Evolutionary conservation across 1,139 yeast species (phyloP).

Genomic region (Saccharomyces hybrid): DNA sequence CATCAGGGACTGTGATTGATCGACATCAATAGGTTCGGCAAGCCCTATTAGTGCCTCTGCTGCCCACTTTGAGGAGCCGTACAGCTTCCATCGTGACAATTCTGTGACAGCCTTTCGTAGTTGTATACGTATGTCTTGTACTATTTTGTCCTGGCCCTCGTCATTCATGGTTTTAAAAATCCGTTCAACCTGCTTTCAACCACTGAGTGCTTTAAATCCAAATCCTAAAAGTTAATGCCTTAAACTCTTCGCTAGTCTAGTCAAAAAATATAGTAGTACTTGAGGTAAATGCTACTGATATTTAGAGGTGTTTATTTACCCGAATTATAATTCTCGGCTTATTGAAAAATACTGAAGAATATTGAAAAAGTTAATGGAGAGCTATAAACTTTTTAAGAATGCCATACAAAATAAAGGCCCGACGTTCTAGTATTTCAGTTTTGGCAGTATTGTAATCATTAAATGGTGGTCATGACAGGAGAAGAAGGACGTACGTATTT

Average conservation of each 20-base stretch:
- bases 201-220: background rate
- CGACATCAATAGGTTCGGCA: slow-evolving; percentile 10
- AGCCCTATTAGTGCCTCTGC: slow-evolving; percentile 68
- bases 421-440: background rate
- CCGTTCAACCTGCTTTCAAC: background rate
- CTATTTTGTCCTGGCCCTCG: slow-evolving; percentile 5
- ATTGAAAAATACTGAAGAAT: background rate
- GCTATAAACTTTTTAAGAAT: no score
- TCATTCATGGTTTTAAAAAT: background rate
- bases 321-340: background rate
- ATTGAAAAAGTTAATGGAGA: no score
- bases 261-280: background rate
- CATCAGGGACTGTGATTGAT: slow-evolving; percentile 11
- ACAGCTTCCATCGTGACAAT: slow-evolving; percentile 45
- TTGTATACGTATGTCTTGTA: slow-evolving; percentile 28
- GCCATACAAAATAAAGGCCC: no score
- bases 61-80: slow-evolving; percentile 72
- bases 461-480: background rate
- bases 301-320: background rate
- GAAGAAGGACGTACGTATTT: slow-evolving; percentile 10
- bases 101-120: slow-evolving; percentile 36
- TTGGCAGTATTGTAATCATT: background rate
- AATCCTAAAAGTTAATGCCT: background rate
- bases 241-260: background rate
- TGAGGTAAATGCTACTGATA: background rate